Base-by-base conservation (phyloP, 768 basidiomycete genomes). In the Lactarius indigo region DNA sequence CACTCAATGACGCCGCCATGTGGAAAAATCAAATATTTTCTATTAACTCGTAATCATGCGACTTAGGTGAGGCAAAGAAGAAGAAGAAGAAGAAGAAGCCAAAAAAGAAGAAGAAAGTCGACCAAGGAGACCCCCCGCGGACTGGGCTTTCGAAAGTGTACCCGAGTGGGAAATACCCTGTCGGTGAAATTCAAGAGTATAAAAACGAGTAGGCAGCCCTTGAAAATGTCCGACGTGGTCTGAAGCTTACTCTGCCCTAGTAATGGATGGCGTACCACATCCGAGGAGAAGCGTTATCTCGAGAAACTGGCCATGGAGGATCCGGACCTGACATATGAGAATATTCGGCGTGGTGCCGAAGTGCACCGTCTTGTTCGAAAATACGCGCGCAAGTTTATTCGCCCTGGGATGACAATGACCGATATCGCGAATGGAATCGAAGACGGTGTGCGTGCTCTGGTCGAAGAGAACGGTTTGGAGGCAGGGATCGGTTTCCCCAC, bases 41-140 rank as follows among this genome's bases (percentile, higher is more conserved):
- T n/a, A 23, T 23, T 7, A 8, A 56, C 50, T 31, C 28, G 13
- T 28, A 33, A 33, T 26, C 33, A 15, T 37, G 44, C 15, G 42
- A 18, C 1, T 12, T 20, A 61, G 87, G 82, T 26, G 87, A 87
- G 54, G 81, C 74, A 61, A 87, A 87, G 76, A 90, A 87, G 76
- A 95, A 94, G 78, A 96, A 96, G 81, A 98, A 96, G 75, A 94
- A 95, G 79, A 96, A 93, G 78, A 96, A 94, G 76, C 79, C 90
- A 65, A 94, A 94, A 79, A 88, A 90, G 81, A 95, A 83, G 79
- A 82, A 91, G 79, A 90, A 86, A 78, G 67, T 75, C 12, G 84
- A 86, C 72, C 96, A 98, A 79, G 85, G 85, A n/a, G 94, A 96
- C 41, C 97, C 97, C 23, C 97, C 97, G 37, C 85, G 92, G 31